Conservation (phyloP, 345 rosid species). For the Dimocarpus longan region DNA sequence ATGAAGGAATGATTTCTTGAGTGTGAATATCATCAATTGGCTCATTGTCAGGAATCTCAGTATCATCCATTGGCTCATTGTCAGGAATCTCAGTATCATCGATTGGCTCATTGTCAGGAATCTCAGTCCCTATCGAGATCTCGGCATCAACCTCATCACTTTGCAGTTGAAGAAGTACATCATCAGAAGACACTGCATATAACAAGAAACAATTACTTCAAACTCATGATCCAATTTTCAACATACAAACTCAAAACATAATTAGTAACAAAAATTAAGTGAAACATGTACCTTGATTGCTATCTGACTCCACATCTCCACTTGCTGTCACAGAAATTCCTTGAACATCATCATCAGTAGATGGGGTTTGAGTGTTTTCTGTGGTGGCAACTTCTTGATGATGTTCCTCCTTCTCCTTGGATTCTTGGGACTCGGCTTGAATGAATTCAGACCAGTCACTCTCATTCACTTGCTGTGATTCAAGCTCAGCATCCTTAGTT, state of each 20-base stretch:
- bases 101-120: conserved; percentile 73
- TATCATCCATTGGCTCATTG: conserved; percentile 62
- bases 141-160: conserved; percentile 69
- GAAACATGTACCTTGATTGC: conserved; percentile 45
- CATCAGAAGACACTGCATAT: conserved; percentile 43
- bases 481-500: conserved; percentile 23
- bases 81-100: conserved; percentile 88
- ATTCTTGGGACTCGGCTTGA: conserved; percentile 17
- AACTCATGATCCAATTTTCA: conserved; percentile 14
- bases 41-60: conserved; percentile 86
- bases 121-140: conserved; percentile 81
- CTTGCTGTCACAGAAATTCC: conserved; percentile 16
- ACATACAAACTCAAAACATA: not conserved
- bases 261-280: not conserved
- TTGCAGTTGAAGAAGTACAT: conserved; percentile 36
- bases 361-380: conserved; percentile 23
- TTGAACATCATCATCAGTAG: conserved; percentile 29
- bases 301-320: conserved; percentile 29
- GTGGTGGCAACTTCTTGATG: conserved; percentile 37
- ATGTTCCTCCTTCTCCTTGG: conserved; percentile 17
- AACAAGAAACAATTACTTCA: conserved; percentile 1
- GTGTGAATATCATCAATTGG: conserved; percentile 48
- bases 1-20: conserved; percentile 35
- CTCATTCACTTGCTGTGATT: conserved; percentile 27
- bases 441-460: conserved; percentile 13